phyloP scores from a whole-genome alignment of 768 basidiomycete species.

The Daedaleopsis nitida region DNA sequence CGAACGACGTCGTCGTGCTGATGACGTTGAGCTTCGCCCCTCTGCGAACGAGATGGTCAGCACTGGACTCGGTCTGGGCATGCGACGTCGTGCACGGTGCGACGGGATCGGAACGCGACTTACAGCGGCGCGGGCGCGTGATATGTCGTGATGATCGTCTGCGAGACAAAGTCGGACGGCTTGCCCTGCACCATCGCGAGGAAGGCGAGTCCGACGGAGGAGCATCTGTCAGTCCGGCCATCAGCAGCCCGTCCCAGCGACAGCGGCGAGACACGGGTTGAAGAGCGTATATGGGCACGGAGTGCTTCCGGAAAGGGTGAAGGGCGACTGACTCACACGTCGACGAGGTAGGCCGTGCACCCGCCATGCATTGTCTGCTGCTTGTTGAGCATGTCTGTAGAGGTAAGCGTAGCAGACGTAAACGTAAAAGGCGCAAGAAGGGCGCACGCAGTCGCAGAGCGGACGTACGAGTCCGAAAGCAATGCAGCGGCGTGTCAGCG shows the following conservation, averaged over 20 bases:
- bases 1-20: constrained; percentile 3
- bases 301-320: no score
- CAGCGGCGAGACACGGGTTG: background rate
- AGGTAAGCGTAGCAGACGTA: background rate
- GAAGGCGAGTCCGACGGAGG: background rate
- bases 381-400: constrained; percentile 3
- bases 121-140: constrained; percentile 3
- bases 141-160: constrained; percentile 3
- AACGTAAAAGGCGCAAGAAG: background rate
- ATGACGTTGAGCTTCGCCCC: constrained; percentile 2
- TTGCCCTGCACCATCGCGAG: constrained; percentile 2
- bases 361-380: background rate
- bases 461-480: no score
- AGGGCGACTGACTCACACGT: constrained; percentile 1
- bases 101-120: background rate
- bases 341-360: constrained; percentile 1
- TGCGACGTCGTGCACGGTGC: background rate
- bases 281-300: no score
- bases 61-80: background rate
- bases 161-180: constrained; percentile 4
- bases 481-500: no score
- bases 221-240: background rate
- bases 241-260: background rate
- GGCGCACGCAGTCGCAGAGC: no score
- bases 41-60: background rate